phyloP scores from a whole-genome alignment of 2,329 filamentous ascomycete species.

The Ambrosiella cleistominuta region DNA sequence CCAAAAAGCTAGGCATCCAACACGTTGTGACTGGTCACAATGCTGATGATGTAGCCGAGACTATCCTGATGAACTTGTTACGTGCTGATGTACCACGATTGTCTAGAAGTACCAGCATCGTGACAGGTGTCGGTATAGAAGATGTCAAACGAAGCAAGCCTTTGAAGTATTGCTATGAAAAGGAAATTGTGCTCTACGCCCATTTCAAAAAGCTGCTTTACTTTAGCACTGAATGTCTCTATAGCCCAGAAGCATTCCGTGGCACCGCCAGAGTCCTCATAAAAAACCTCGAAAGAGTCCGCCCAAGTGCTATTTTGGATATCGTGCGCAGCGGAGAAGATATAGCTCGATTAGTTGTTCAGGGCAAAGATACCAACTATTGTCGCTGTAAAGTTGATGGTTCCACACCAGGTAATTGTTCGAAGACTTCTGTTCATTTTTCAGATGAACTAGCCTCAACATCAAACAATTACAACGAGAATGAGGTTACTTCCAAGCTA shows the following conservation, averaged over 20 bases:
- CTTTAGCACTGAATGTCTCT: constrained; percentile 96
- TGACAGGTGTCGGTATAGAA: constrained; percentile 59
- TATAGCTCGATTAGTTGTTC: constrained; percentile 64
- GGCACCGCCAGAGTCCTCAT: constrained; percentile 82
- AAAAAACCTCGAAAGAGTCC: constrained; percentile 84
- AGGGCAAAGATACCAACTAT: background rate
- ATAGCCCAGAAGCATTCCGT: constrained; percentile 90
- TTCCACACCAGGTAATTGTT: background rate
- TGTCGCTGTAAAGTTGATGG: background rate
- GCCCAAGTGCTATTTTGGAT: constrained; percentile 86
- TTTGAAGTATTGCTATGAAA: constrained; percentile 95
- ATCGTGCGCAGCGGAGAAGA: constrained; percentile 91
- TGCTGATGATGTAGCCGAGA: constrained; percentile 92
- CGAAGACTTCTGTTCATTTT: constrained; percentile 15
- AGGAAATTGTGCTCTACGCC: constrained; percentile 95
- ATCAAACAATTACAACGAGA: background rate
- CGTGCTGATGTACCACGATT: constrained; percentile 77
- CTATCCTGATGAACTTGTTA: constrained; percentile 90
- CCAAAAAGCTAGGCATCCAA: constrained; percentile 67
- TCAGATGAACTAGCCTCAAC: background rate
- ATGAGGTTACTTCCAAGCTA: background rate
- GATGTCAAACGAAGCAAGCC: constrained; percentile 93
- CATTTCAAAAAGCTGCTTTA: constrained; percentile 95
- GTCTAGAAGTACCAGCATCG: constrained; percentile 74
- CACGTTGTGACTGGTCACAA: constrained; percentile 98